Evolutionary conservation across 768 basidiomycete genomes (phyloP), one percentile per base, ranked within the genome.

Genomic region (Calvatia gigantea): DNA sequence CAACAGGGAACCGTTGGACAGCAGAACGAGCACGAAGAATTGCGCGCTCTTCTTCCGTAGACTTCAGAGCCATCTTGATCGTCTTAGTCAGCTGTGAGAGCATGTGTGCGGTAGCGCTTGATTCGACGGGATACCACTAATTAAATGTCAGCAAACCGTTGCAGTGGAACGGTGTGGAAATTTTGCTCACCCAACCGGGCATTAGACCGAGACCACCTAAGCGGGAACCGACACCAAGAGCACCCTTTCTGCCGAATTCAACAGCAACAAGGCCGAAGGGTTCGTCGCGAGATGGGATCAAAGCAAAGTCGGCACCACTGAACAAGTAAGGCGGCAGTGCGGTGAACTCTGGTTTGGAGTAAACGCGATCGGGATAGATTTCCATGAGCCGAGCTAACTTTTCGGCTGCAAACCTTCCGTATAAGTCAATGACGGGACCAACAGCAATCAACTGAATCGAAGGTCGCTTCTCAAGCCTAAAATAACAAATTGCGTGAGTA

Each of bases 41-140:
- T 7, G 94, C 92, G 52, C 94, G 87, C 62, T 96, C 94, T 69
- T 95, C 88, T 63, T 91, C 83, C 0, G 87, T 85, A 8, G 94
- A 95, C 71, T 89, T 95, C 59, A 97, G 73, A 4, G 94, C 94
- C 74, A 95, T 79, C 69, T 96, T 96, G 76, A 97, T 87, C 7
- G 94, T 96, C 73, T 96, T 96, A 6, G 89, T 87, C 58, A 96
- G 73, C 67, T 97, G 94, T 11, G 94, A 96, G 65, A 94, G 75
- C 92, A 97, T 91, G 73, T 97, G 94, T 33, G 85, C 87, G 4
- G 93, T 94, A 25, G 94, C 87, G 59, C 77, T 93, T 0, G 93
- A 96, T 73, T 96, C 94, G 37, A 97, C 94, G 46, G 94, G 94
- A 80, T 94, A 96, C 94, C 94, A 97, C 92, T 94, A 60, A 57